These are phyloP conservation scores for Cercophora newfieldiana DNA, from an alignment of 495 filamentous ascomycete species.

Conservation along the genomic window DNA sequence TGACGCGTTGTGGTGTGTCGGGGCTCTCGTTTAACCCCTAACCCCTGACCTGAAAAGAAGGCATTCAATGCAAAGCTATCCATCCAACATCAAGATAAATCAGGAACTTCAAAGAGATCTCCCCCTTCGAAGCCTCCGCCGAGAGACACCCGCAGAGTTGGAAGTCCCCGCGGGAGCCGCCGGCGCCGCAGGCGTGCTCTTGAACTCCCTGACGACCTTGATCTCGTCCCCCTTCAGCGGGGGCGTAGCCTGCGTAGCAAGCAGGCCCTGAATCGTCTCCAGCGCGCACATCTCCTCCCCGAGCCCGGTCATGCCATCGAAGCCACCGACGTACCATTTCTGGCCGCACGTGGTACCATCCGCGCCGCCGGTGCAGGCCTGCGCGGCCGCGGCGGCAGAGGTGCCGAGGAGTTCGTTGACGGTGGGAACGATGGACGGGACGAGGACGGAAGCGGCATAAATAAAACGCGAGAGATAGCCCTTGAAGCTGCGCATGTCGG, in stretches of 20 bases:
- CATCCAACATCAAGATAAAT: too few relatives aligned
- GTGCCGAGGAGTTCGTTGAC: conserved; percentile 55
- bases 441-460: conserved; percentile 60
- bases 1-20: too few relatives aligned
- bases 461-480: conserved; percentile 77
- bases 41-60: too few relatives aligned
- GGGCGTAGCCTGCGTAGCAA: conserved; percentile 39
- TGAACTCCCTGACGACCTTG: conserved; percentile 36
- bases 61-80: too few relatives aligned
- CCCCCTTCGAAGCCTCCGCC: neutral
- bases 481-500: conserved; percentile 79
- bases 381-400: conserved; percentile 65
- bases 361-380: conserved; percentile 59
- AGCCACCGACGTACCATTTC: conserved; percentile 63
- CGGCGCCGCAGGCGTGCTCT: neutral
- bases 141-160: conserved; percentile 1
- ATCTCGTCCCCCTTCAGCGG: conserved; percentile 47
- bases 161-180: conserved; percentile 13
- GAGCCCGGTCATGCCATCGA: conserved; percentile 61
- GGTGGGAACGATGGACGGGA: conserved; percentile 52
- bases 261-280: conserved; percentile 62
- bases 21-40: too few relatives aligned
- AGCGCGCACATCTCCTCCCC: conserved; percentile 73
- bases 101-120: too few relatives aligned
- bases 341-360: conserved; percentile 65